Conservation (phyloP, 2,329 filamentous ascomycete genomes). For the Huntiella decipiens region DNA sequence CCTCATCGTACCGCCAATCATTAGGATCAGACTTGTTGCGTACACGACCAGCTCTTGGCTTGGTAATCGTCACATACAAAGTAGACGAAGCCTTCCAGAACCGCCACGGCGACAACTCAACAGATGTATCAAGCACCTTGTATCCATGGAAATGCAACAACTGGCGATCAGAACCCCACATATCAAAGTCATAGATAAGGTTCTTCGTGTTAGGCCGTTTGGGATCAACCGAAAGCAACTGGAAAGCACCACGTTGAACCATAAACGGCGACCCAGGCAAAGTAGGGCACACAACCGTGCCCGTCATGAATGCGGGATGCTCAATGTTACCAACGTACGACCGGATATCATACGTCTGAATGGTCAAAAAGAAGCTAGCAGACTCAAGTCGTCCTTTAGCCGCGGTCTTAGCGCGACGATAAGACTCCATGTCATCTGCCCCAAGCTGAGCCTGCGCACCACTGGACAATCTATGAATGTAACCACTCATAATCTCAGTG, state of each 20-base stretch:
- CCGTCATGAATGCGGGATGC: slow-evolving; percentile 35
- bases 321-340: slow-evolving; percentile 27
- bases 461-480: slow-evolving; percentile 31
- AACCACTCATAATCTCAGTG: slow-evolving; percentile 45
- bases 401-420: slow-evolving; percentile 31
- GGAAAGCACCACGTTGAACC: slow-evolving; percentile 37
- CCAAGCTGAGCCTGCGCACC: slow-evolving; percentile 16
- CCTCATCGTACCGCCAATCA: slow-evolving; percentile 23
- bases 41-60: slow-evolving; percentile 14
- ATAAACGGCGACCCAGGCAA: slow-evolving; percentile 39
- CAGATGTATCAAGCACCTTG: slow-evolving; percentile 42
- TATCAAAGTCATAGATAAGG: slow-evolving; percentile 41
- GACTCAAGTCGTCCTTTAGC: slow-evolving; percentile 35
- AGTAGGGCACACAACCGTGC: slow-evolving; percentile 37
- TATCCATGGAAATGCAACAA: slow-evolving; percentile 40
- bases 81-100: slow-evolving; percentile 46
- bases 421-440: slow-evolving; percentile 30
- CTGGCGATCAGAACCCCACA: slow-evolving; percentile 33
- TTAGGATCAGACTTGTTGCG: slow-evolving; percentile 17
- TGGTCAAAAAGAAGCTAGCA: slow-evolving; percentile 39
- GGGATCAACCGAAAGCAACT: slow-evolving; percentile 34
- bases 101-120: slow-evolving; percentile 33
- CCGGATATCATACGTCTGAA: slow-evolving; percentile 34
- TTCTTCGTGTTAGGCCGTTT: slow-evolving; percentile 37
- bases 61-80: slow-evolving; percentile 40